Evolutionary conservation across 495 filamentous ascomycete genomes (phyloP).

Genomic region (Trichocladium uniseriatum): DNA sequence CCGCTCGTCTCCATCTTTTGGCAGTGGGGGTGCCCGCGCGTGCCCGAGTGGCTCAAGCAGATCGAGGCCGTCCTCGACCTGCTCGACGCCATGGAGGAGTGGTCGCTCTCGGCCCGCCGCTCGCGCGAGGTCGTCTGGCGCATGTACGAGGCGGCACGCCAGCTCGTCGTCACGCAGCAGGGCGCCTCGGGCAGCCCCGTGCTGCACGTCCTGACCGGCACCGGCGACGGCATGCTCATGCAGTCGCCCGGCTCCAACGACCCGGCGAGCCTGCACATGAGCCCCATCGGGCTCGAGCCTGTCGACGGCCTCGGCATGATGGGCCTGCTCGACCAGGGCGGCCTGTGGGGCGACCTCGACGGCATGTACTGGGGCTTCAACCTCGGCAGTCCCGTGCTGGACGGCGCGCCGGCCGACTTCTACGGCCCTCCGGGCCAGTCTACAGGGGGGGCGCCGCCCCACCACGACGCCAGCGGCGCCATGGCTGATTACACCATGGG

Average conservation of each 20-base stretch:
- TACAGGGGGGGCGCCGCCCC: too few species aligned
- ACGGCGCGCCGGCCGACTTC: constrained; percentile 16
- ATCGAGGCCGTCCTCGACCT: constrained; percentile 60
- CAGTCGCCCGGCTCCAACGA: constrained; percentile 9
- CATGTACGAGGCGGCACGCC: constrained; percentile 55
- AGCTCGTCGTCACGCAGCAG: constrained; percentile 31
- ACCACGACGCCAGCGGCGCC: background rate
- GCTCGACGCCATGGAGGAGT: constrained; percentile 59
- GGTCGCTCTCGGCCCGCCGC: constrained; percentile 60
- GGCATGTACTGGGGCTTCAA: constrained; percentile 40
- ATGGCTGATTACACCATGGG: constrained; percentile 6
- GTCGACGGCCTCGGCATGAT: constrained; percentile 44
- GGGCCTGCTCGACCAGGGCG: constrained; percentile 44
- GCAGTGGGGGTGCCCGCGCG: constrained; percentile 48
- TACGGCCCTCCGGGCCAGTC: background rate
- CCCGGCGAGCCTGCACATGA: constrained; percentile 36
- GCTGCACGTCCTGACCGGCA: constrained; percentile 33
- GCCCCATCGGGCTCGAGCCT: constrained; percentile 41
- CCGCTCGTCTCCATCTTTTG: constrained; percentile 64
- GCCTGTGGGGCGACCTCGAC: constrained; percentile 46
- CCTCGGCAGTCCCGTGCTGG: constrained; percentile 24
- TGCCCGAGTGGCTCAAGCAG: constrained; percentile 51
- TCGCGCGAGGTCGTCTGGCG: constrained; percentile 58
- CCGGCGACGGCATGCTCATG: constrained; percentile 29
- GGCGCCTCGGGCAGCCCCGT: constrained; percentile 24